Conservation (phyloP, 2,329 filamentous ascomycete genomes). For the Clonostachys solani region DNA sequence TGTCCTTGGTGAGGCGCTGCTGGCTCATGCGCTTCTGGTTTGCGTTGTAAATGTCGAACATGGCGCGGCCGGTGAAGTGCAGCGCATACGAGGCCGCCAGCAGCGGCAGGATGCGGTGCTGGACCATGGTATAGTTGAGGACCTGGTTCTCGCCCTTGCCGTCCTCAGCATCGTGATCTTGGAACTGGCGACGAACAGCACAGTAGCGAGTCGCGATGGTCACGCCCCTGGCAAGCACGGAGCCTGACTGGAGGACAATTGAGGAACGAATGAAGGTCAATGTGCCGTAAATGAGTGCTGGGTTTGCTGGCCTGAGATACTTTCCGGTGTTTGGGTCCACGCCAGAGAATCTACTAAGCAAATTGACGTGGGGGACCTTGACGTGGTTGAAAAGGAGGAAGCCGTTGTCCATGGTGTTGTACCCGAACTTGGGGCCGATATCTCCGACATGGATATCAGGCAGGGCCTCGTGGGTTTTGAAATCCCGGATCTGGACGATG, state of each 20-base stretch:
- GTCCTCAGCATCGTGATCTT: slow-evolving; percentile 62
- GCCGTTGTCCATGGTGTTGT: slow-evolving; percentile 80
- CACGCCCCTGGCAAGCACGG: slow-evolving; percentile 68
- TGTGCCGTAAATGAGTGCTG: background rate
- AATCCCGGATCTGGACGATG: slow-evolving; percentile 63
- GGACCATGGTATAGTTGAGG: slow-evolving; percentile 78
- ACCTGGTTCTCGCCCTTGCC: slow-evolving; percentile 66
- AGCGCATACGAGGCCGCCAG: slow-evolving; percentile 73
- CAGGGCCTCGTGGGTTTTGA: slow-evolving; percentile 34
- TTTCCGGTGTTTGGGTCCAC: slow-evolving; percentile 56
- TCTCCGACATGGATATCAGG: slow-evolving; percentile 73
- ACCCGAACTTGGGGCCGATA: slow-evolving; percentile 76
- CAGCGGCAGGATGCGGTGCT: slow-evolving; percentile 67
- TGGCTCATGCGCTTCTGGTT: slow-evolving; percentile 64
- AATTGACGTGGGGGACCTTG: slow-evolving; percentile 67
- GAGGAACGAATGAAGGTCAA: slow-evolving; percentile 1
- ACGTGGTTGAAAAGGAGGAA: slow-evolving; percentile 74
- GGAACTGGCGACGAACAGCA: slow-evolving; percentile 72
- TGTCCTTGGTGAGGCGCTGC: slow-evolving; percentile 32
- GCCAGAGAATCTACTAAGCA: slow-evolving; percentile 67
- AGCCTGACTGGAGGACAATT: slow-evolving; percentile 32
- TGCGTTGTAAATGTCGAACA: slow-evolving; percentile 70
- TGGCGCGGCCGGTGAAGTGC: slow-evolving; percentile 72
- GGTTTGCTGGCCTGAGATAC: slow-evolving; percentile 1
- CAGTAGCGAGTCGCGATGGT: slow-evolving; percentile 75